Evolutionary conservation across 164 flowering plant genomes (phyloP), one percentile per base, ranked within the genome.

Genomic region (Sextonia rubra): DNA sequence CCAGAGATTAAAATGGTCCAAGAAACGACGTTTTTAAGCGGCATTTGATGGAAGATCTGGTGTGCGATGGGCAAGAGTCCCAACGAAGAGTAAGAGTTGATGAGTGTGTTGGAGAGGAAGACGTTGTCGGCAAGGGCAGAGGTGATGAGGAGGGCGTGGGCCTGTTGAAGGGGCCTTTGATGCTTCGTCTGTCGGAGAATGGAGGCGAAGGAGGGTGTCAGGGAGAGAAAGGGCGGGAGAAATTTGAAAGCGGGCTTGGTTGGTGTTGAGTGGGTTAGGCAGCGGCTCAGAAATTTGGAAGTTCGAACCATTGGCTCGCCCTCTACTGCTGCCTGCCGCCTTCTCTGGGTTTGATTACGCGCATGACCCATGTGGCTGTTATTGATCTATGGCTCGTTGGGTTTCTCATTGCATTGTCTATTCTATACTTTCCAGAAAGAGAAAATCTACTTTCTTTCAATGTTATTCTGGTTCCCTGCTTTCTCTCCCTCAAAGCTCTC

Each of bases 1-100:
- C 83, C 86, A 75, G 80, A 83, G 73, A 85, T 66, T 74, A 83
- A 76, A 65, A 80, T 72, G 3, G 84, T 85, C 84, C 83, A 85
- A 47, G 87, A 82, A 61, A 82, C 81, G 30, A 85, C 72, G 62
- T 85, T 85, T 69, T 79, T 85, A 47, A 27, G 2, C 20, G 49
- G 66, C 52, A 74, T 78, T 44, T 37, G 73, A 8, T 62, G 64
- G 32, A 85, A 81, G 29, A 80, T 65, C 12, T 73, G 71, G 64
- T 77, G 77, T 32, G 84, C 73, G 14, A 47, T 25, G 12, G 49
- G 14, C 49, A 73, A 60, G n/a, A 73, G 69, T 26, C 79, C 80
- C 48, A 66, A 80, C 18, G 65, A 72, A 22, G 77, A 74, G 73
- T 81, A 85, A 1, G 76, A 70, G 32, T 85, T 77, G 69, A 82